Evolutionary conservation across 768 basidiomycete species (phyloP), one percentile per base, ranked within the genome.

Genomic region (Chlorophyllum brunneum): DNA sequence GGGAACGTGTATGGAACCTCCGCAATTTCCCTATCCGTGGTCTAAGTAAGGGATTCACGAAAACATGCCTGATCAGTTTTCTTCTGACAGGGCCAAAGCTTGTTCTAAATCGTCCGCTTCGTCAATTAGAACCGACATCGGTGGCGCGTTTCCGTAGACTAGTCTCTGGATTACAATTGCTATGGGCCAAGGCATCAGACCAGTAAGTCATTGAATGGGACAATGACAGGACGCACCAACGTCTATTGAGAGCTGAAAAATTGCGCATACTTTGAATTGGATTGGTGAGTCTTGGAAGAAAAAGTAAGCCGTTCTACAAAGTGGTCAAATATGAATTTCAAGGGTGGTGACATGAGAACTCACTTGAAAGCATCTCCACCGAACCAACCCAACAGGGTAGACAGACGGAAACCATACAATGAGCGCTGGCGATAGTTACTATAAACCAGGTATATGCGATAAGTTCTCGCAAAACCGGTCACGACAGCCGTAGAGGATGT

Each of bases 301-400:
- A 67, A 92, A 93, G 63, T 93, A 93, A 2, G 77, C 75, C 9
- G 85, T 82, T 64, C 90, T 93, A 59, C 20, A 22, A 33, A 43
- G 10, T 11, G 37, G n/a, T 33, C 4, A 26, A 24, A 49, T 57
- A 6, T 49, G 39, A 24, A 37, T 36, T 36, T 7, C 48, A 26
- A 6, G 44, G 24, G 30, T 23, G n/a, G n/a, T n/a, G n/a, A n/a
- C 47, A 53, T 10, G 15, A 44, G 26, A 53, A 55, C 76, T 56
- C 60, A 90, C 91, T 93, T 93, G 80, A 89, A 92, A 15, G 81
- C 67, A 67, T 93, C 91, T 57, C 91, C 91, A 54, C 86, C 88
- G 40, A 81, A 70, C 91, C 91, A 92, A 26, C 91, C 91, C 30
- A 91, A 61, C 43, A 93, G 67, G 2, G 91, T 93, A 5, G 89